Base-by-base conservation (phyloP, 345 rosid genomes). In the Atalantia buxifolia region DNA sequence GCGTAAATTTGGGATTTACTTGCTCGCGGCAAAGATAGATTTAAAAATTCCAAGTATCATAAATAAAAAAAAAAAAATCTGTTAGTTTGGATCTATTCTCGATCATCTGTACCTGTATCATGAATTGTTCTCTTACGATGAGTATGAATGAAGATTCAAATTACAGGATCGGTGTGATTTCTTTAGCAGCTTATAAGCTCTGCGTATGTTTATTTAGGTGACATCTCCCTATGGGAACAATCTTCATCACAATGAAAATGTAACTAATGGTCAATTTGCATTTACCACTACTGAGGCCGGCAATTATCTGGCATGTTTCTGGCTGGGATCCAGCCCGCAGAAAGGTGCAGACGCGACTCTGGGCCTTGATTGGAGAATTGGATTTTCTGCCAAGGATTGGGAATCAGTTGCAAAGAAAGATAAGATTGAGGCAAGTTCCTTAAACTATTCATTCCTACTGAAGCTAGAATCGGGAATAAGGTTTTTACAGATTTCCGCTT, bases 361-460 rank as follows among this genome's bases (percentile, higher is more conserved):
- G 68, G 88, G 92, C 66, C 81, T 95, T 53, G 98, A 95, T 70
- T 95, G 98, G 99, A 94, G 84, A 88, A 90, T 72, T 53, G 99
- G 99, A 72, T 90, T 94, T 18, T 91, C 95, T 1, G 93, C 99
- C 5, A 94, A 94, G 87, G 98, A 96, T 83, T 96, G 99, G 99
- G 97, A 93, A 21, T 90, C 98, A 40, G 95, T 95, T 78, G 98
- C 97, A 6, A 94, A 78, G 82, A 94, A 92, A 76, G 97, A 96
- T 81, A 92, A 96, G 83, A 91, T 96, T 55, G 97, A 96, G 97
- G 97, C 83, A 76, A 83, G 91, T 65, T 76, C 74, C 72, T 24
- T 42, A 21, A 56, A 50, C 63, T 10, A 56, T 42, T n/a, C 14
- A 27, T 42, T 45, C 45, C 53, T 36, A 60, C n/a, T 66, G 35